Conservation (phyloP, 108 stramenopile species). For the Skeletonema grethae region DNA sequence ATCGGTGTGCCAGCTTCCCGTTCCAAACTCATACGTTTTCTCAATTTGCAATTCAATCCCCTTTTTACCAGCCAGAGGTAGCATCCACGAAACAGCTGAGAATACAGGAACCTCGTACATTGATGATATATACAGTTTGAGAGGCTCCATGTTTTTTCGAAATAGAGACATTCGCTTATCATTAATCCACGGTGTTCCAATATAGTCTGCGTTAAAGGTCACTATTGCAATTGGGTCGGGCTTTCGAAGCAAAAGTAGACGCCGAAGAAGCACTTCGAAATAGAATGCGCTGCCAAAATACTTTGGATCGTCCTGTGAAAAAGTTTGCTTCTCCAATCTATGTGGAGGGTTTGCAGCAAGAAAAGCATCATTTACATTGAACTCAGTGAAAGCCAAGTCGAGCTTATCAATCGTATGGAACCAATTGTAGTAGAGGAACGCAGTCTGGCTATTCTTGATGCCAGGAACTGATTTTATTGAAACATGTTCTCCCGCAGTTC, state of each 20-base stretch:
- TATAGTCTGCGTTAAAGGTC: constrained; percentile 45
- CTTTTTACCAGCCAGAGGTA: constrained; percentile 36
- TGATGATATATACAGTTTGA: constrained; percentile 31
- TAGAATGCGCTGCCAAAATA: constrained; percentile 23
- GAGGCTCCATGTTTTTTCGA: constrained; percentile 26
- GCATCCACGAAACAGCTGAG: constrained; percentile 37
- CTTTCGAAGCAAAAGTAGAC: constrained; percentile 37
- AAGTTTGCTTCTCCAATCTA: constrained; percentile 33
- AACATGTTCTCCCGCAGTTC: constrained; percentile 1
- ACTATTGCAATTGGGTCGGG: constrained; percentile 38
- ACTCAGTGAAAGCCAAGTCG: constrained; percentile 39
- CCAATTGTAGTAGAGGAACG: background rate
- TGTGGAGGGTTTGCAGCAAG: constrained; percentile 23
- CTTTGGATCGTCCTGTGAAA: background rate
- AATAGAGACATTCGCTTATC: constrained; percentile 7
- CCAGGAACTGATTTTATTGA: background rate
- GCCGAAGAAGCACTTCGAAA: constrained; percentile 22
- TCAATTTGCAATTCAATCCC: constrained; percentile 24
- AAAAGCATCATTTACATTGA: constrained; percentile 39
- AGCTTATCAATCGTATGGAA: constrained; percentile 16
- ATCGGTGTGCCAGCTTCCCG: constrained; percentile 31
- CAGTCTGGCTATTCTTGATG: background rate
- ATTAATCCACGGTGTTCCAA: constrained; percentile 10
- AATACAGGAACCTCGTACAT: constrained; percentile 44
- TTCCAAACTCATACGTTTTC: constrained; percentile 19